phyloP scores from a whole-genome alignment of 345 rosid species.

The Acer negundo region DNA sequence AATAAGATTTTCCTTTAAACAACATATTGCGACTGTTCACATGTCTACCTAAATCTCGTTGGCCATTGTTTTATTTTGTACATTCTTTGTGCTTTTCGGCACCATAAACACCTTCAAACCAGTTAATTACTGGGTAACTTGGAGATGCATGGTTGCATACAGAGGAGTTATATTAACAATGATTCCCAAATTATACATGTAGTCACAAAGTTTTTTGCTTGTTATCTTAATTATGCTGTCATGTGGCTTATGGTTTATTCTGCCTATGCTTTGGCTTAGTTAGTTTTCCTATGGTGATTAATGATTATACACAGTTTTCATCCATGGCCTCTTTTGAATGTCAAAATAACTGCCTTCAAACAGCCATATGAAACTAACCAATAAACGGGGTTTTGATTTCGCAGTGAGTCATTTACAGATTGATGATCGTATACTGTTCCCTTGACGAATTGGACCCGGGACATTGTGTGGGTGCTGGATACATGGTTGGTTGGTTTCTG shows the following conservation, averaged over 20 bases:
- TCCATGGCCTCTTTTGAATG: not conserved
- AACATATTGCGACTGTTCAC: not conserved
- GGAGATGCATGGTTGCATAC: not conserved
- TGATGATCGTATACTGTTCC: not conserved
- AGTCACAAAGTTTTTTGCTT: not conserved
- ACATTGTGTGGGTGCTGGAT: not conserved
- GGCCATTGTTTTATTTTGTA: not conserved
- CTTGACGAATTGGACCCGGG: not conserved
- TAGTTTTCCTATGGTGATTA: no score
- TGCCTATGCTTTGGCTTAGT: not conserved
- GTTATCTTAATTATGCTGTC: not conserved
- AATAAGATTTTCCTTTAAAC: not conserved
- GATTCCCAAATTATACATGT: not conserved
- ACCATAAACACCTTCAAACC: not conserved
- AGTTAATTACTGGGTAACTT: no score
- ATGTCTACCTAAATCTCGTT: not conserved
- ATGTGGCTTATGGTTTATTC: not conserved
- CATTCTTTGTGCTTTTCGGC: not conserved
- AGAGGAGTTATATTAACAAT: not conserved
- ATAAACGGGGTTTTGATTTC: not conserved
- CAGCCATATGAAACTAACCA: not conserved
- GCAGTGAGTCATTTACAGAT: constrained; percentile 22
- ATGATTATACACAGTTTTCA: not conserved
- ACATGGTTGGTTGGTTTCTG: not conserved
- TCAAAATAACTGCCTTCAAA: not conserved